Base-by-base conservation (phyloP, 2,329 filamentous ascomycete species). In the Acarospora socialis region DNA sequence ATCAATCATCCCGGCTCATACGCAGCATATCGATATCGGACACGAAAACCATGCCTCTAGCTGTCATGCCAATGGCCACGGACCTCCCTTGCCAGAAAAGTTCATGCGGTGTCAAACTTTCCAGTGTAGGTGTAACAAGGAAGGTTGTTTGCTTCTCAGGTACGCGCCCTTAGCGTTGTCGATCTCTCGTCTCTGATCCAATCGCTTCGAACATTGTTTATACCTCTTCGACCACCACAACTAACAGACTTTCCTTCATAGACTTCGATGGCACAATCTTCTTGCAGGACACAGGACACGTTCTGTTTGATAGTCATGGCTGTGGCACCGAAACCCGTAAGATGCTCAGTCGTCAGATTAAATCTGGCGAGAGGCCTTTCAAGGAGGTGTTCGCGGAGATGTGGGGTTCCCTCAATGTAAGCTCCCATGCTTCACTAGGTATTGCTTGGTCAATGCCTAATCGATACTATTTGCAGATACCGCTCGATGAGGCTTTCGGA, bases 251-350 rank as follows among this genome's bases (percentile, higher is more conserved):
- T 28, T 39, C 13, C 30, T 13, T 26, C 29, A 18, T 36, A 76
- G 73, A 79, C 52, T 79, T 80, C 43, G 74, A 79, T 50, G 74
- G 74, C 40, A 79, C 74, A 3, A 80, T 80, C 40, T 77, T 77
- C 59, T 74, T 75, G 64, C 71, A 77, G 60, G 71, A 77, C 43
- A 77, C 70, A 2, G 76, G 76, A 26, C 74, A 79, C 48, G 66
- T 78, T 41, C 67, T 80, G 30, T 76, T 78, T 52, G 73, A 78
- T 48, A 61, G 61, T 43, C 65, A 73, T 42, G 73, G 75, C 31
- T 77, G 73, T 51, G 74, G 74, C 17, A 55, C 60, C 14, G 59
- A 65, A 39, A 59, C 60, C 35, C 66, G 73, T 30, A 54, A 66
- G 35, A 44, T 64, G 23, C 65, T 78, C 30, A 73, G 78, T 37